Base-by-base conservation (phyloP, 257 asterid species). In the Nicotiana tabacum region DNA sequence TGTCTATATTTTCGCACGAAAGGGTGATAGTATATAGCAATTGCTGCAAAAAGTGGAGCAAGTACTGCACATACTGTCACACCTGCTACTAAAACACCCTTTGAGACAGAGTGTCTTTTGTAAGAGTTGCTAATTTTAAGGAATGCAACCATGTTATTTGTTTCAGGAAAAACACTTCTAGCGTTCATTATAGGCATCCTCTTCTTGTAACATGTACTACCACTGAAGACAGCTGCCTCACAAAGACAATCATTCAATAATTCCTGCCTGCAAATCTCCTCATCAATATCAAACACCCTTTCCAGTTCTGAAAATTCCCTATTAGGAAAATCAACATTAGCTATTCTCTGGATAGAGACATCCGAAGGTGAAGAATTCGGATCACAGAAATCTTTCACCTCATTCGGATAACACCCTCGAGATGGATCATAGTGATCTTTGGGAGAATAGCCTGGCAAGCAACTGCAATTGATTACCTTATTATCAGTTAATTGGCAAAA, bases 221-320 rank as follows among this genome's bases (percentile, higher is more conserved):
- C 57, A 10, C 16, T 43, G 13, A 58, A 82, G 6, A 82, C 68
- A 27, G 77, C 85, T 70, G 61, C 81, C 21, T 55, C 81, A 72
- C 85, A 82, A 10, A 82, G 78, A 61, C 82, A 82, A 74, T 74
- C 85, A 82, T 74, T 39, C 11, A 58, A 7, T 33, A 77, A 48
- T 56, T 33, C 66, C 66, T 74, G 82, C 74, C 7, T 43, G 76
- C 85, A 82, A 66, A 39, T 4, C 29, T 82, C 85, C 66, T 72
- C 85, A 1, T 29, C 12, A 39, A 32, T 17, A 5, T 70, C 11
- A 70, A 2, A 70, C 5, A 70, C 78, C 78, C 78, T 70, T 70
- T 39, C 78, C n/a, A 70, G 35, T 70, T 70, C 78, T n/a, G 58
- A 4, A 70, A 39, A 70, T 0, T 39, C 55, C 78, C 58, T 70